Percentiles rank a stretch among this genome's conserved stretches.
Conservation (phyloP, 352 stramenopile species). For the Globisporangium okanoganense region DNA sequence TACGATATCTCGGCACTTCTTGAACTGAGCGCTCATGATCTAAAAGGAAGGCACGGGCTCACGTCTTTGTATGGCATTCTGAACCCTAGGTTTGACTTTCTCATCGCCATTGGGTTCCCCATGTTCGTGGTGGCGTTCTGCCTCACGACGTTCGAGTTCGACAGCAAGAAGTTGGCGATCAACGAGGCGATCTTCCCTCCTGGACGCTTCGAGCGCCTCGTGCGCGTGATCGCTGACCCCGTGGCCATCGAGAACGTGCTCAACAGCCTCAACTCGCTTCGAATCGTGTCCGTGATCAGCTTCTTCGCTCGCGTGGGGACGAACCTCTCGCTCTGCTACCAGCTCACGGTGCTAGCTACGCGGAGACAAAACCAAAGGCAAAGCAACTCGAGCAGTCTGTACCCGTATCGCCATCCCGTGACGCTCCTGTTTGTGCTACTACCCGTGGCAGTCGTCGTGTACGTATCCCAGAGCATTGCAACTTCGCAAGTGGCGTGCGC, state of each 20-base stretch:
- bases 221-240: conserved; percentile 17
- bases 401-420: conserved; percentile 11
- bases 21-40: too few species aligned
- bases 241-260: conserved; percentile 20
- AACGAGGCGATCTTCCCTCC: conserved; percentile 19
- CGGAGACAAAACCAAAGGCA: not conserved
- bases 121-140: conserved; percentile 25
- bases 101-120: conserved; percentile 27
- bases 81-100: conserved; percentile 15
- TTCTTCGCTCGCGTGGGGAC: conserved; percentile 28
- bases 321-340: conserved; percentile 16
- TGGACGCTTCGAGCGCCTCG: conserved; percentile 11
- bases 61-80: too few species aligned
- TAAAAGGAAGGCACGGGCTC: too few species aligned
- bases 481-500: not conserved
- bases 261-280: conserved; percentile 24
- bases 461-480: conserved; percentile 5
- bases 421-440: conserved; percentile 1
- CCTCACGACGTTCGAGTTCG: conserved; percentile 22
- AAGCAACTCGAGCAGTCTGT: not conserved
- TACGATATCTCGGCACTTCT: too few species aligned
- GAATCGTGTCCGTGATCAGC: conserved; percentile 22
- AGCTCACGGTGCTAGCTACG: not conserved
- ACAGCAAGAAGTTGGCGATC: conserved; percentile 18
- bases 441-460: not conserved